These are phyloP conservation scores for Camelina hispida DNA, from an alignment of 345 rosid species.

Conservation along the genomic window DNA sequence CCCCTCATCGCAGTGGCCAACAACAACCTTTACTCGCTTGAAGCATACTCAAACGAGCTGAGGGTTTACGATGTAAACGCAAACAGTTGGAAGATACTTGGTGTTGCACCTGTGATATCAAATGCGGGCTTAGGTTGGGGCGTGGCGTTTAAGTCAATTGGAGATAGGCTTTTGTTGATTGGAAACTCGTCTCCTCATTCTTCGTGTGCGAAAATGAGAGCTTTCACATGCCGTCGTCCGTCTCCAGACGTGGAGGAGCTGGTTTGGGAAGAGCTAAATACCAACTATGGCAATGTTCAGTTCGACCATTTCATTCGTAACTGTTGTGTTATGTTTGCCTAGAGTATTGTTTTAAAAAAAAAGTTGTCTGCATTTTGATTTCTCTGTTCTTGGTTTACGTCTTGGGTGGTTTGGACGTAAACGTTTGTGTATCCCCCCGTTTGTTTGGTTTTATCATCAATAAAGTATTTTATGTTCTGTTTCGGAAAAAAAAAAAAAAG, in stretches of 20 bases:
- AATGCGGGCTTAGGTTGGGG: constrained; percentile 62
- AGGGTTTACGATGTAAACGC: background rate
- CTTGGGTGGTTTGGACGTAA: too few species aligned
- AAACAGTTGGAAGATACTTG: constrained; percentile 66
- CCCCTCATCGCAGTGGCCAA: constrained; percentile 66
- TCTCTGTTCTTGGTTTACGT: too few species aligned
- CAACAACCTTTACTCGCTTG: constrained; percentile 64
- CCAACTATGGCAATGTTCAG: too few species aligned
- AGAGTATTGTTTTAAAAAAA: too few species aligned
- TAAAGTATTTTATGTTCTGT: too few species aligned
- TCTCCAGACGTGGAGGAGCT: constrained; percentile 38
- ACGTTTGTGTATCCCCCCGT: too few species aligned
- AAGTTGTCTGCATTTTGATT: too few species aligned
- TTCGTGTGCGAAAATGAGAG: constrained; percentile 51
- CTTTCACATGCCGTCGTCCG: constrained; percentile 48
- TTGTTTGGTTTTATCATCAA: too few species aligned
- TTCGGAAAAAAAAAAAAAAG: too few species aligned
- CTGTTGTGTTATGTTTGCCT: constrained; percentile 11
- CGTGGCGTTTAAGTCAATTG: constrained; percentile 18
- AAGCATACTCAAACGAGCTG: constrained; percentile 48
- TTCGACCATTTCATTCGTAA: too few species aligned
- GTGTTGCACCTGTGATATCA: constrained; percentile 62
- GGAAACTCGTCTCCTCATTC: constrained; percentile 11
- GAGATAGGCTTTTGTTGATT: constrained; percentile 50
- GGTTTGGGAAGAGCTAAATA: constrained; percentile 26